Evolutionary conservation across 1,284 basidiomycete genomes (phyloP).

Genomic region (Heliocybe sulcata): DNA sequence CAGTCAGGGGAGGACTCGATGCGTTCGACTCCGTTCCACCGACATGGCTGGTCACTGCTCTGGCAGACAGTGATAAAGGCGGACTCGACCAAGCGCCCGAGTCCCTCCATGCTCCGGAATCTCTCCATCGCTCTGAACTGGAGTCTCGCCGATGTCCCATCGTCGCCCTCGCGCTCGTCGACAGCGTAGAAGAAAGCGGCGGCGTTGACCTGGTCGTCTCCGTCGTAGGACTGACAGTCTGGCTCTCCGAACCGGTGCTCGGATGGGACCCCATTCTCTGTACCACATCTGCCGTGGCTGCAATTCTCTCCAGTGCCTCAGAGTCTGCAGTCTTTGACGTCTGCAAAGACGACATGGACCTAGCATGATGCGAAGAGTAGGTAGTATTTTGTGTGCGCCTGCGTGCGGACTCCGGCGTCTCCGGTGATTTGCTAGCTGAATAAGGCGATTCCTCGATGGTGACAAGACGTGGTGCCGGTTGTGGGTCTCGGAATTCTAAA

Average conservation of each 20-base stretch:
- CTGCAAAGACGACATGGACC: constrained; percentile 45
- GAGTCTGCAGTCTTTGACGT: constrained; percentile 56
- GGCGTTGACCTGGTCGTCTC: constrained; percentile 6
- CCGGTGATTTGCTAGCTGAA: constrained; percentile 10
- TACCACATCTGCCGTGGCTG: constrained; percentile 57
- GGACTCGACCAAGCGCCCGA: neutral
- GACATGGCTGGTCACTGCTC: neutral
- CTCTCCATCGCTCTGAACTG: neutral
- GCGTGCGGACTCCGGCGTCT: constrained; percentile 7
- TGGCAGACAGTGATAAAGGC: neutral
- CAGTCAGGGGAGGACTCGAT: neutral
- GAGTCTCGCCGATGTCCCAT: neutral
- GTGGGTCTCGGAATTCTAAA: constrained; percentile 64
- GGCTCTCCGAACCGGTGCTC: constrained; percentile 11
- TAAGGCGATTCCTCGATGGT: constrained; percentile 46
- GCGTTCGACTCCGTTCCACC: neutral
- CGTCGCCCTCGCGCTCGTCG: neutral
- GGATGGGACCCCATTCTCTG: constrained; percentile 39
- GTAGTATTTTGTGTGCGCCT: constrained; percentile 5
- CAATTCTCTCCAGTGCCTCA: constrained; percentile 56
- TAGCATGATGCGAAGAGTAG: constrained; percentile 26
- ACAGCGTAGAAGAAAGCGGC: neutral
- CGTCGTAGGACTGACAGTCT: constrained; percentile 8
- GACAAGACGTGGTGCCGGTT: constrained; percentile 53
- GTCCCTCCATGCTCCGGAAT: neutral